Conservation (phyloP, 2,329 filamentous ascomycete genomes). For the Fusarium clavum region DNA sequence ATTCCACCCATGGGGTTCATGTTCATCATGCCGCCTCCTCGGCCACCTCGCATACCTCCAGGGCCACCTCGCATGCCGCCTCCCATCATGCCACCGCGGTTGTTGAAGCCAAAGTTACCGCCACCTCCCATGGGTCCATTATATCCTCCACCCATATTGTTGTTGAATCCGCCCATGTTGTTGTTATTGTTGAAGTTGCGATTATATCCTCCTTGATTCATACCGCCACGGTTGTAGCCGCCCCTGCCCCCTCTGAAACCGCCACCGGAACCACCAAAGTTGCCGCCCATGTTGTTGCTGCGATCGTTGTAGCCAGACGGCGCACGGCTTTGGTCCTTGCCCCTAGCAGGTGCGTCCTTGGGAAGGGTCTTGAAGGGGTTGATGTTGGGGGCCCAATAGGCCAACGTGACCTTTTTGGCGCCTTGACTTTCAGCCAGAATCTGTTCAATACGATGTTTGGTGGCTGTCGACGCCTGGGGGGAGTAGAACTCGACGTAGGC, state of each 20-base stretch:
- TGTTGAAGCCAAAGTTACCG: slow-evolving; percentile 62
- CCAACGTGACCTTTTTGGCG: slow-evolving; percentile 76
- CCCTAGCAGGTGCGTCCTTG: slow-evolving; percentile 79
- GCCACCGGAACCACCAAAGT: slow-evolving; percentile 66
- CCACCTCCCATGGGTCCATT: slow-evolving; percentile 65
- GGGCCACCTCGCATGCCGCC: slow-evolving; percentile 61
- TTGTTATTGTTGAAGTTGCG: slow-evolving; percentile 58
- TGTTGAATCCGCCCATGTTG: slow-evolving; percentile 59
- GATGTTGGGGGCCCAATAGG: slow-evolving; percentile 78
- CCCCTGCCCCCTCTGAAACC: slow-evolving; percentile 67
- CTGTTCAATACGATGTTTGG: slow-evolving; percentile 83
- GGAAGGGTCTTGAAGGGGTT: slow-evolving; percentile 94
- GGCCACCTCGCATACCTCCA: slow-evolving; percentile 60
- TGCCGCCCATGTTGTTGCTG: slow-evolving; percentile 54
- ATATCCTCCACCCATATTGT: slow-evolving; percentile 61
- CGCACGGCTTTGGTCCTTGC: slow-evolving; percentile 71
- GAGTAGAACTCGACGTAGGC: slow-evolving; percentile 88
- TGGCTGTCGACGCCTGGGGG: slow-evolving; percentile 84
- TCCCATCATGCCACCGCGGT: slow-evolving; percentile 60
- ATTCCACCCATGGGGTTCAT: slow-evolving; percentile 61
- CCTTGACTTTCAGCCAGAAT: slow-evolving; percentile 62
- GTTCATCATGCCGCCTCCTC: slow-evolving; percentile 64
- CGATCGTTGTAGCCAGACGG: slow-evolving; percentile 62
- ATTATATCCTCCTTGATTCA: slow-evolving; percentile 60
- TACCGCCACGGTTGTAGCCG: slow-evolving; percentile 57